Base-by-base conservation (phyloP, 257 asterid species). In the Nicotiana noctiflora region DNA sequence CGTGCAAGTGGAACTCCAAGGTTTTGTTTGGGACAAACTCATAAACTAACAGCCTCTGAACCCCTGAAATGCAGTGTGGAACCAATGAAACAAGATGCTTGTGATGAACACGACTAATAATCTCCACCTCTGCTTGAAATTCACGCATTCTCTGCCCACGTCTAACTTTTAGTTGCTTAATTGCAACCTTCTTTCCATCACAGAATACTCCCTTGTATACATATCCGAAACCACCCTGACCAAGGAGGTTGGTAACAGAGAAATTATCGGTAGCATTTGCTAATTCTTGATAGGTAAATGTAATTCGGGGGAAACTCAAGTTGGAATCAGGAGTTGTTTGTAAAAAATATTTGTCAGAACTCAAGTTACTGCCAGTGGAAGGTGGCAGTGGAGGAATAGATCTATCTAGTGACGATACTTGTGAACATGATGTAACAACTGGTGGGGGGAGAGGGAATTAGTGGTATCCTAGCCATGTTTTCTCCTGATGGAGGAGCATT, bases 141-240 rank as follows among this genome's bases (percentile, higher is more conserved):
- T 94, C 98, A n/a, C 97, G 97, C 85, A 92, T 97, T 84, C 97
- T 97, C 80, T 93, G 98, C 75, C 93, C 91, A 77, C 98, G 90
- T 81, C 94, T 97, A 70, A 84, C 82, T 83, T 94, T 94, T 72
- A 94, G 89, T 70, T 90, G 91, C 91, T 94, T 94, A 68, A 92
- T 82, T 27, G 98, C 98, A 57, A 94, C 98, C 83, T 80, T 90
- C 88, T 84, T 91, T 77, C 97, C 98, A 80, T 89, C 90, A 78
- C 27, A 83, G 83, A 94, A 87, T 70, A 94, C 86, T 81, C 97
- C 98, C 89, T 90, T 92, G 76, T 92, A 93, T 63, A 92, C 98
- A 86, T 90, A 92, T 77, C 97, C 97, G 84, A 94, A 92, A 79
- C 98, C 97, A 86, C 97, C 97, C 83, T 91, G 91, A 77, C 97